Percentiles rank a stretch among this genome's conserved stretches.
These are phyloP conservation scores for Sporothrix dimorphospora DNA, from an alignment of 2,329 filamentous ascomycete species.

Conservation along the genomic window DNA sequence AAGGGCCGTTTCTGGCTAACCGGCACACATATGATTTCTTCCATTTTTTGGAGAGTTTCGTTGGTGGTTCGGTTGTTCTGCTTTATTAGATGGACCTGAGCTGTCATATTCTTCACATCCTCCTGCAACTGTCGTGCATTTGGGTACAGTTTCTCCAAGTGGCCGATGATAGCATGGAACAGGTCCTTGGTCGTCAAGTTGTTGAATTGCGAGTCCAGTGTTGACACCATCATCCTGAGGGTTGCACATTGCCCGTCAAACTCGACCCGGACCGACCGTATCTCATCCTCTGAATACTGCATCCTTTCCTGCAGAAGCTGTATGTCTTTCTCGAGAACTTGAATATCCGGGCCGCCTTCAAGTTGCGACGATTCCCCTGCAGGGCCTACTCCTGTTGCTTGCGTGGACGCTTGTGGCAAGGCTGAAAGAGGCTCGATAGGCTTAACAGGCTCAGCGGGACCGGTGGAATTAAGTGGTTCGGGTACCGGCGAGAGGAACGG, in stretches of 20 bases:
- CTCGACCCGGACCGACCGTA: constrained; percentile 34
- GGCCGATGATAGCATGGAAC: constrained; percentile 46
- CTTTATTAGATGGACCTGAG: constrained; percentile 12
- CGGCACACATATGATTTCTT: neutral
- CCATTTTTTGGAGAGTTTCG: neutral
- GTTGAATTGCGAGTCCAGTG: constrained; percentile 53
- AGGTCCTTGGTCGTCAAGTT: constrained; percentile 52
- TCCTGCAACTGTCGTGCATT: constrained; percentile 32
- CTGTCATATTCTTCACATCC: constrained; percentile 7
- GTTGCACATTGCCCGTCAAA: constrained; percentile 39
- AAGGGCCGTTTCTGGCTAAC: neutral
- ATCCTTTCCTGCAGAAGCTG: constrained; percentile 9
- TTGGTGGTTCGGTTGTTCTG: neutral
- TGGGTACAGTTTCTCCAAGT: constrained; percentile 42
- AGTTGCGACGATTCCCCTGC: neutral
- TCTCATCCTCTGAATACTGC: constrained; percentile 10
- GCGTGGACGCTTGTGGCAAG: neutral
- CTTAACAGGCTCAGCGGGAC: neutral
- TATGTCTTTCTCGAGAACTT: neutral
- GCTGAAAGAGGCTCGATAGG: neutral
- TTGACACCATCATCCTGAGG: constrained; percentile 44
- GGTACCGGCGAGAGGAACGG: constrained; percentile 18
- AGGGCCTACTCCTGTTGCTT: neutral
- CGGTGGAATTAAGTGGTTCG: neutral
- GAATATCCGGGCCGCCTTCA: neutral